Percentiles rank a stretch among this genome's conserved stretches.
phyloP scores from a whole-genome alignment of 2,329 filamentous ascomycete genomes.

The Zarea fungicola region DNA sequence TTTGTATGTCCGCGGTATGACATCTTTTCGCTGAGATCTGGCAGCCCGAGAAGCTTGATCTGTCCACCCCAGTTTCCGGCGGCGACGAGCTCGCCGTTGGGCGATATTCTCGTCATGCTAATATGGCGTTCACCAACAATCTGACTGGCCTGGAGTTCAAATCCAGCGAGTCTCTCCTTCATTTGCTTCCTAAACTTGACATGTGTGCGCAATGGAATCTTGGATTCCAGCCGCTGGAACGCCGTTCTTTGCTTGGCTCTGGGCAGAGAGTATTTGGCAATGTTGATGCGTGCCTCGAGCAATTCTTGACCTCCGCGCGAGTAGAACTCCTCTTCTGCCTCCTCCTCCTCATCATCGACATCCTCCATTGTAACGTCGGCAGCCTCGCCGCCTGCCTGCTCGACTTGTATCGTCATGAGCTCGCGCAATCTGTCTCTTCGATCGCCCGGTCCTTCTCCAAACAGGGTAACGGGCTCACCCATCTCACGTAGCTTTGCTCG shows the following conservation, averaged over 20 bases:
- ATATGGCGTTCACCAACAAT: constrained; percentile 86
- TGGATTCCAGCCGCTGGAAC: constrained; percentile 74
- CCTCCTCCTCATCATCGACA: constrained; percentile 52
- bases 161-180: constrained; percentile 74
- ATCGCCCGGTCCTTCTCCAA: constrained; percentile 83
- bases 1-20: constrained; percentile 79
- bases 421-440: constrained; percentile 81
- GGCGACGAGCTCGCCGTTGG: constrained; percentile 75
- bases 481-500: constrained; percentile 75
- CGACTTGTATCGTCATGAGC: constrained; percentile 67
- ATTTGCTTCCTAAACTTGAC: constrained; percentile 87
- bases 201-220: constrained; percentile 81
- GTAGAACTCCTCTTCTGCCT: constrained; percentile 88
- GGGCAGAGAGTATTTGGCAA: constrained; percentile 79
- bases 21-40: constrained; percentile 70
- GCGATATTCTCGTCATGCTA: constrained; percentile 86
- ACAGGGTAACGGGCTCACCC: constrained; percentile 90
- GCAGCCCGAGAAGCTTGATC: constrained; percentile 79
- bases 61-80: constrained; percentile 91
- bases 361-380: constrained; percentile 61
- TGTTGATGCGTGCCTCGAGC: constrained; percentile 68
- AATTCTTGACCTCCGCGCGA: constrained; percentile 73
- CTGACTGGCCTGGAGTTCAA: constrained; percentile 91
- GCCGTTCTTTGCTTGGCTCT: constrained; percentile 71
- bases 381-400: constrained; percentile 51